Percentiles rank a stretch among this genome's conserved stretches.
phyloP scores from a whole-genome alignment of 2,329 filamentous ascomycete genomes.

The Aureobasidium vineae region DNA sequence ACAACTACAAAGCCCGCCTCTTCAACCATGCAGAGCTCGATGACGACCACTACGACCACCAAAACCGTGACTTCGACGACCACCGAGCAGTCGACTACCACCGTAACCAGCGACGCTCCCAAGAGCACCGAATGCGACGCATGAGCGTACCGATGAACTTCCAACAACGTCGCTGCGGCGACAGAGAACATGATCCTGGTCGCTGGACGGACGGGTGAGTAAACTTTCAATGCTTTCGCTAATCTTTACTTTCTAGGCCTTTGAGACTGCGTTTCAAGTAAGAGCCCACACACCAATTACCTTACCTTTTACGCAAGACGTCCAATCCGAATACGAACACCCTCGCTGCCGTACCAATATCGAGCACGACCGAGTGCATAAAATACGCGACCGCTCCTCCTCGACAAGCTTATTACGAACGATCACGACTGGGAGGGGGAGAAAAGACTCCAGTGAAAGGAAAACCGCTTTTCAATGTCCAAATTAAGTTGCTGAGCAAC shows the following conservation, averaged over 20 bases:
- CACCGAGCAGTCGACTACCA: conserved; percentile 4
- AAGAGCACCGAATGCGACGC: conserved; percentile 12
- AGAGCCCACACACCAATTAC: conserved; percentile 16
- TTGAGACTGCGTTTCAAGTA: conserved; percentile 21
- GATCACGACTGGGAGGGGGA: not conserved
- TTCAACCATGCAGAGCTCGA: conserved; percentile 2
- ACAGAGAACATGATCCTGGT: not conserved
- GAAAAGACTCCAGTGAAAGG: not conserved
- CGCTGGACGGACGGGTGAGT: conserved; percentile 24
- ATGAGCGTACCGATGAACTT: not conserved
- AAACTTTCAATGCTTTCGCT: not conserved
- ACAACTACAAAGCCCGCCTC: not conserved
- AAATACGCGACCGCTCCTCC: not conserved
- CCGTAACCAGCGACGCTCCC: conserved; percentile 1
- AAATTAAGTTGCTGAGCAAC: conserved; percentile 10
- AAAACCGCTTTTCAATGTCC: conserved; percentile 8
- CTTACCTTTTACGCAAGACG: not conserved
- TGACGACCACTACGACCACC: conserved; percentile 5
- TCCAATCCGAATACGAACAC: not conserved
- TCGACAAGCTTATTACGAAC: not conserved
- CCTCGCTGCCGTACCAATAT: not conserved
- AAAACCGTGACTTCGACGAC: conserved; percentile 2
- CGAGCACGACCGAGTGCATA: not conserved
- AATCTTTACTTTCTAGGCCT: conserved; percentile 13
- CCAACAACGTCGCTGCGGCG: not conserved